Evolutionary conservation across 1,284 basidiomycete genomes (phyloP).

Genomic region (Phaffia rhodozyma): DNA sequence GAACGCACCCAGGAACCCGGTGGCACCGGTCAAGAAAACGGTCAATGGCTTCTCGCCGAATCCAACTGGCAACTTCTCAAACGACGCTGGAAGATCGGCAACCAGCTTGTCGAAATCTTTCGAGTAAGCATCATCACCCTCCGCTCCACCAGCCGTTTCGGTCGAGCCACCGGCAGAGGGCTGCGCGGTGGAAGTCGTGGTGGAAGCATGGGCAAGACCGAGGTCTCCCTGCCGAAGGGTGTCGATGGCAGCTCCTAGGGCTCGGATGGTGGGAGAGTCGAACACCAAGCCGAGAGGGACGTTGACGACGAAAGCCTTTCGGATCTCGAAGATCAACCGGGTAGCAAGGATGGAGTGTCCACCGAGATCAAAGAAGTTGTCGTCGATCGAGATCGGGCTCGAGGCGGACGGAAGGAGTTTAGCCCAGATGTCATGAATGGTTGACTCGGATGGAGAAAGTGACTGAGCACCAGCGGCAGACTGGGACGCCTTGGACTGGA

Average conservation of each 20-base stretch:
- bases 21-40: slow-evolving; percentile 91
- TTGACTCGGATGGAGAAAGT: slow-evolving; percentile 61
- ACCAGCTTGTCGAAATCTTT: slow-evolving; percentile 62
- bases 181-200: slow-evolving; percentile 32
- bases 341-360: slow-evolving; percentile 98
- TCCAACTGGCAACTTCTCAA: slow-evolving; percentile 45
- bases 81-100: slow-evolving; percentile 48
- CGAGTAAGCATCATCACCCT: slow-evolving; percentile 49
- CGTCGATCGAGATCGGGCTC: slow-evolving; percentile 68
- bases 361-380: slow-evolving; percentile 96
- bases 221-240: slow-evolving; percentile 65
- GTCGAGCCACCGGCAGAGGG: slow-evolving; percentile 26
- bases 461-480: slow-evolving; percentile 28
- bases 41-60: slow-evolving; percentile 50
- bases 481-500: slow-evolving; percentile 25
- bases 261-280: slow-evolving; percentile 73
- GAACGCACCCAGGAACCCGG: slow-evolving; percentile 94
- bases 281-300: slow-evolving; percentile 90
- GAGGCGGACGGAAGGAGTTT: slow-evolving; percentile 71
- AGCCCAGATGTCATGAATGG: slow-evolving; percentile 71
- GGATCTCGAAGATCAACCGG: slow-evolving; percentile 89
- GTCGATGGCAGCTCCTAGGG: slow-evolving; percentile 73
- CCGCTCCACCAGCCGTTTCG: slow-evolving; percentile 24
- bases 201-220: slow-evolving; percentile 43
- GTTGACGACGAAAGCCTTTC: slow-evolving; percentile 82